Base-by-base conservation (phyloP, 164 flowering plant genomes). In the Paratinospora sagittata region DNA sequence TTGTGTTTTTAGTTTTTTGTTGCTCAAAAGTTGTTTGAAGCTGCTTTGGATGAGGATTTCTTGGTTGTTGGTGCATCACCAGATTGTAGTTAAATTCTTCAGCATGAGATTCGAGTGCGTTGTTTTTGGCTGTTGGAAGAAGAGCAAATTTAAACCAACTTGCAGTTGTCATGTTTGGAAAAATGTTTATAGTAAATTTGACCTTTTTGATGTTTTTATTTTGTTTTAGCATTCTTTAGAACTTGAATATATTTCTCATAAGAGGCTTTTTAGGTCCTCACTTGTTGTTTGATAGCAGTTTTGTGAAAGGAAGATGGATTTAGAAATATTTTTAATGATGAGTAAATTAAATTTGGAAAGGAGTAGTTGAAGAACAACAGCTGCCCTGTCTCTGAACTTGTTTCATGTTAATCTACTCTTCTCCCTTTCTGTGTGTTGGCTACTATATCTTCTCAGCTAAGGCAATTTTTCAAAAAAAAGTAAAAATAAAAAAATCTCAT, bases 51-150 rank as follows among this genome's bases (percentile, higher is more conserved):
- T 7, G 21, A 52, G 61, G 36, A 39, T 34, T 9, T 52, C 16
- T 70, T 58, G 16, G 23, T 3, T 61, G 49, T 17, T 39, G 49
- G 16, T 61, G 61, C 66, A 43, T 16, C 52, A 41, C 27, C 19
- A 26, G 37, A 43, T 21, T 47, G 23, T 49, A 6, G 13, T 10
- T 36, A 6, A 30, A 23, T 58, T 70, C 2, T 60, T 58, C 23
- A 60, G 65, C 26, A 58, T 2, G 43, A 24, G 62, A 26, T 9
- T 33, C 16, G 27, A 69, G 24, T 58, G 19, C 12, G 24, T 33
- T 66, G 45, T 55, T 69, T n/a, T 69, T 55, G 61, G 61, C 9
- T 55, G 5, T 26, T 69, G 71, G 30, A 26, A 14, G 64, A 26
- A 61, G 64, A 61, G 11, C 12, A 30, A 61, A 61, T 24, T 8